A percentile compares a stretch with the other conserved stretches of the same genome.
These are phyloP conservation scores for Panicum virgatum DNA, from an alignment of 202 grass and related monocot species.

Conservation along the genomic window DNA sequence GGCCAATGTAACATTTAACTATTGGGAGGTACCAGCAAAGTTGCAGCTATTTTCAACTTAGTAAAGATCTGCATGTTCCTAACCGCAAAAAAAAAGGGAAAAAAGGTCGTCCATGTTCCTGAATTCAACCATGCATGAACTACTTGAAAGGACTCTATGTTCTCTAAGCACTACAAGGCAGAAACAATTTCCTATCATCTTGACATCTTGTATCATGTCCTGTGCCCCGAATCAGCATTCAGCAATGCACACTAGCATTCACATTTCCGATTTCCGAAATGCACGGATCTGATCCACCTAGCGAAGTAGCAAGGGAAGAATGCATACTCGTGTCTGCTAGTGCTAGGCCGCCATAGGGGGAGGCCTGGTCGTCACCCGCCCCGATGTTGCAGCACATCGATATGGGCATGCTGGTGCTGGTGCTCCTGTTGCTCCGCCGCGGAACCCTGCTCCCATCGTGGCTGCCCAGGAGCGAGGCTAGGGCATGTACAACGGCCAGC, in stretches of 20 bases:
- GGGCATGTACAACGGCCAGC: too few relatives aligned
- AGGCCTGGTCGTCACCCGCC: slow-evolving; percentile 11
- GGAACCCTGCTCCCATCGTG: too few relatives aligned
- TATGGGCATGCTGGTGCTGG: too few relatives aligned
- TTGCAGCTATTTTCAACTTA: not conserved
- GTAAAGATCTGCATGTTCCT: not conserved
- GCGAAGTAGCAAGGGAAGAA: not conserved
- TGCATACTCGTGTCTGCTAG: not conserved
- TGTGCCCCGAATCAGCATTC: not conserved
- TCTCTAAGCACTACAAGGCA: not conserved
- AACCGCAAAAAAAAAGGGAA: too few relatives aligned
- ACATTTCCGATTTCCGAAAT: not conserved
- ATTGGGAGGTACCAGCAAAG: not conserved
- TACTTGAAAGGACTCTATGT: not conserved
- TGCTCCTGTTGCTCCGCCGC: too few relatives aligned
- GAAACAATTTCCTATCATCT: not conserved
- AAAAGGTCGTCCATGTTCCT: not conserved
- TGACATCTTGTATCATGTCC: not conserved
- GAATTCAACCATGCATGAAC: not conserved
- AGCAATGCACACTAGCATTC: not conserved
- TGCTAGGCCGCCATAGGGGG: not conserved
- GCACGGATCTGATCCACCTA: not conserved
- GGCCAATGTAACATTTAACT: not conserved
- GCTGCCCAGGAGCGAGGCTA: too few relatives aligned
- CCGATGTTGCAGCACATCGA: too few relatives aligned